These are phyloP conservation scores for Calophaca sinica DNA, from an alignment of 306 rosid genomes.

Conservation along the genomic window DNA sequence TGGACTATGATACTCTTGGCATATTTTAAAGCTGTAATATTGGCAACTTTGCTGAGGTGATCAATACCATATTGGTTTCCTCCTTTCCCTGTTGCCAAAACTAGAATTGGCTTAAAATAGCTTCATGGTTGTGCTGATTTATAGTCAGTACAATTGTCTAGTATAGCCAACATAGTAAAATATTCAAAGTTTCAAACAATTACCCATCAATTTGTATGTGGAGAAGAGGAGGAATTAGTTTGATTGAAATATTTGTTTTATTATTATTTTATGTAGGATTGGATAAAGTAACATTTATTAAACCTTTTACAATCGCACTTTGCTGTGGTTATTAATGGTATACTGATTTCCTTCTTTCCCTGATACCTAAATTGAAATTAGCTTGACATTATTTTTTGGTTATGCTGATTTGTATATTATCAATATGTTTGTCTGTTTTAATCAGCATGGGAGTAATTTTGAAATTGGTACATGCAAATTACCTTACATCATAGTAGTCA, in stretches of 20 bases:
- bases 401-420: too few relatives aligned
- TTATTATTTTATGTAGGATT: neutral
- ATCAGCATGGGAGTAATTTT: too few relatives aligned
- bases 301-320: constrained; percentile 50
- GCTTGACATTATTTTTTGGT: constrained; percentile 14
- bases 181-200: neutral
- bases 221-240: neutral
- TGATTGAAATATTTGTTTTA: neutral
- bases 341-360: constrained; percentile 61
- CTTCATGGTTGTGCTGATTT: constrained; percentile 40
- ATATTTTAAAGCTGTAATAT: neutral
- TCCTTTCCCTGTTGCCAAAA: constrained; percentile 84
- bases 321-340: constrained; percentile 56
- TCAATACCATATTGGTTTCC: constrained; percentile 51
- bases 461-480: too few relatives aligned
- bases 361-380: constrained; percentile 57
- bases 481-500: too few relatives aligned
- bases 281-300: neutral
- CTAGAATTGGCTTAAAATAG: constrained; percentile 34
- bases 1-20: neutral
- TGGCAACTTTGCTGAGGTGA: constrained; percentile 85
- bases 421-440: neutral
- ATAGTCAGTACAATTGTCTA: constrained; percentile 28
- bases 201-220: neutral
- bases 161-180: constrained; percentile 42